Percentiles rank a stretch among this genome's conserved stretches.
These are phyloP conservation scores for Letharia lupina DNA, from an alignment of 495 filamentous ascomycete genomes.

Conservation along the genomic window DNA sequence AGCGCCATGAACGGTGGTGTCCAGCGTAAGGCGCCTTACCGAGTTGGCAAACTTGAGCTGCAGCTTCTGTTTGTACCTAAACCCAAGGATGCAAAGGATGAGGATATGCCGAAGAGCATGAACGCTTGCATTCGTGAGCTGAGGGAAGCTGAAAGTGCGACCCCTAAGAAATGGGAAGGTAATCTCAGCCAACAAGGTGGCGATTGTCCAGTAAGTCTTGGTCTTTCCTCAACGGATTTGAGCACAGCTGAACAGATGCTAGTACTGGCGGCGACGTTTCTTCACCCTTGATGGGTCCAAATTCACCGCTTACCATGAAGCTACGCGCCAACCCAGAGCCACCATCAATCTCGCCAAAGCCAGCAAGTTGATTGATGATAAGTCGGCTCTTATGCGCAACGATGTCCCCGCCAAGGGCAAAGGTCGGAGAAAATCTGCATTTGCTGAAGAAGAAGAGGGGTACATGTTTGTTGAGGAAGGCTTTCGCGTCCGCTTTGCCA, in stretches of 20 bases:
- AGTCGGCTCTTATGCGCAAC: constrained; percentile 69
- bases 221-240: background rate
- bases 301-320: constrained; percentile 91
- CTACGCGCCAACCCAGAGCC: constrained; percentile 86
- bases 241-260: constrained; percentile 10
- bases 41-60: constrained; percentile 85
- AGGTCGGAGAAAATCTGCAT: constrained; percentile 81
- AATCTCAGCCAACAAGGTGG: constrained; percentile 92
- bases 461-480: constrained; percentile 99
- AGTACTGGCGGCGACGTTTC: constrained; percentile 97
- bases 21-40: constrained; percentile 75
- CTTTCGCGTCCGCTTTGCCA: constrained; percentile 95
- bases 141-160: constrained; percentile 70
- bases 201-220: constrained; percentile 81
- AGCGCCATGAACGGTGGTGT: constrained; percentile 48
- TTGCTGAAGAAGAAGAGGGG: constrained; percentile 96
- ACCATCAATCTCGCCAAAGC: constrained; percentile 96
- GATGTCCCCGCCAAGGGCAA: constrained; percentile 66
- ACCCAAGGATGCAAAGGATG: constrained; percentile 78
- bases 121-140: constrained; percentile 87
- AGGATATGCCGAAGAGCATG: constrained; percentile 99
- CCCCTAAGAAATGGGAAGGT: constrained; percentile 71
- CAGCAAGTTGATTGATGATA: constrained; percentile 87
- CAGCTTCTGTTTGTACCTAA: constrained; percentile 92
- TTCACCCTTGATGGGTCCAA: constrained; percentile 90